Evolutionary conservation across 768 basidiomycete genomes (phyloP).

Genomic region (Psilocybe azurescens): DNA sequence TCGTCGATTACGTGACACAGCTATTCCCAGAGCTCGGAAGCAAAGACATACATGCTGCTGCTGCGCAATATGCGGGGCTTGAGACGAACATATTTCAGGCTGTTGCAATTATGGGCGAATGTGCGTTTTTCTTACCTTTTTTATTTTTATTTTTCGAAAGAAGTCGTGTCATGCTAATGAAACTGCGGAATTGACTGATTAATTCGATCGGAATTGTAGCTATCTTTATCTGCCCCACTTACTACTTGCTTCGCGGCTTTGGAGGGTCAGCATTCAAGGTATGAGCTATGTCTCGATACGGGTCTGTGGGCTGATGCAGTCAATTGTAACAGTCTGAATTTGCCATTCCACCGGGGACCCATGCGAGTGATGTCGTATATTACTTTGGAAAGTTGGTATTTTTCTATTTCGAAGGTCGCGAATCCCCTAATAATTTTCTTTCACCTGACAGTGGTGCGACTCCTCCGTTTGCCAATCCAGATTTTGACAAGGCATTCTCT

Average conservation of each 20-base stretch:
- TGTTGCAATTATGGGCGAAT: constrained; percentile 42
- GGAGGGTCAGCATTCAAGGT: constrained; percentile 37
- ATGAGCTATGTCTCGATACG: not conserved
- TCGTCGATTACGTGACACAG: constrained; percentile 36
- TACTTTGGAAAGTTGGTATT: not conserved
- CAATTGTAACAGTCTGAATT: constrained; percentile 40
- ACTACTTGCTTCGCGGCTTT: constrained; percentile 41
- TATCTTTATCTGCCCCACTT: constrained; percentile 52
- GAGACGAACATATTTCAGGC: constrained; percentile 41
- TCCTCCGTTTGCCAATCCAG: constrained; percentile 6
- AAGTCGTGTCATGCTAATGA: too few relatives aligned
- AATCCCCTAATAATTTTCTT: not conserved
- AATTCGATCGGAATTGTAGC: constrained; percentile 27
- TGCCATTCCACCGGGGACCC: constrained; percentile 46
- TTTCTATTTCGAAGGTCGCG: too few relatives aligned
- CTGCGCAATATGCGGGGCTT: constrained; percentile 32
- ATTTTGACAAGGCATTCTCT: constrained; percentile 6
- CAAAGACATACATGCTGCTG: constrained; percentile 30
- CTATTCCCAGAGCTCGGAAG: constrained; percentile 44
- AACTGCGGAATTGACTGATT: not conserved
- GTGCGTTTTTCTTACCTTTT: constrained; percentile 27
- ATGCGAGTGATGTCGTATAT: constrained; percentile 27
- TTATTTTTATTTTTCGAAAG: not conserved
- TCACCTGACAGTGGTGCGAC: not conserved
- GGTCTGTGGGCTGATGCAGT: not conserved